Percentiles rank a stretch among this genome's conserved stretches.
Conservation (phyloP, 2,329 filamentous ascomycete species). For the Madurella mycetomatis region DNA sequence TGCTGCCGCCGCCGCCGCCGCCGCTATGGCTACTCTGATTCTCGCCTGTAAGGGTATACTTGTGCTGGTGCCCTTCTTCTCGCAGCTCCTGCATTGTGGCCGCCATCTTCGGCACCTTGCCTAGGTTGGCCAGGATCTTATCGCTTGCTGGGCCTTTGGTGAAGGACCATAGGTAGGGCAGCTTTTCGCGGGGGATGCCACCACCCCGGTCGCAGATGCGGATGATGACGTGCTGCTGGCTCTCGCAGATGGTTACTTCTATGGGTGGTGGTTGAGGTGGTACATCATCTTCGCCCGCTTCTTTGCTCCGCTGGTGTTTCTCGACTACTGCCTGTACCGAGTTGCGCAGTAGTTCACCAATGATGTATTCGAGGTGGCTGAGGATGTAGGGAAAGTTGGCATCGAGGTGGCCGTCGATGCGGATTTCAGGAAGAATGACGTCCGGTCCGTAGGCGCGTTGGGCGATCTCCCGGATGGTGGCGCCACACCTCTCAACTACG, state of each 20-base stretch:
- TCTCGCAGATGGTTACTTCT: slow-evolving; percentile 91
- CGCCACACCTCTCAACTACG: slow-evolving; percentile 78
- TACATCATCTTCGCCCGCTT: slow-evolving; percentile 22
- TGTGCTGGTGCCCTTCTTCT: slow-evolving; percentile 33
- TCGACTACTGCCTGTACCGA: slow-evolving; percentile 91
- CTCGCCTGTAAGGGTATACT: background rate
- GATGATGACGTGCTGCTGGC: slow-evolving; percentile 91
- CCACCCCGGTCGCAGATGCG: slow-evolving; percentile 93
- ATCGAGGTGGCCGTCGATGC: slow-evolving; percentile 76
- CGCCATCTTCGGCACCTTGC: slow-evolving; percentile 82
- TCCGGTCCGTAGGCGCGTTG: slow-evolving; percentile 68
- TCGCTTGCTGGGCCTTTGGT: slow-evolving; percentile 82
- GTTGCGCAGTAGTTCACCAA: slow-evolving; percentile 91
- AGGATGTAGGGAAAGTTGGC: slow-evolving; percentile 96
- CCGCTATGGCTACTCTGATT: background rate
- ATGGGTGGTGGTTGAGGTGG: slow-evolving; percentile 65
- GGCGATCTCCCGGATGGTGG: slow-evolving; percentile 69
- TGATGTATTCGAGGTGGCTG: slow-evolving; percentile 93
- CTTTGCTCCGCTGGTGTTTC: slow-evolving; percentile 46
- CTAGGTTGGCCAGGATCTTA: slow-evolving; percentile 76
- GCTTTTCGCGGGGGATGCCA: slow-evolving; percentile 76
- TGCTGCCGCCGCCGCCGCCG: slow-evolving; percentile 30
- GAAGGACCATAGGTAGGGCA: slow-evolving; percentile 95
- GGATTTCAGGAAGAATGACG: slow-evolving; percentile 72
- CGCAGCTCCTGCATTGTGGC: slow-evolving; percentile 87